Percentiles rank a stretch among this genome's conserved stretches.
Evolutionary conservation across 73 alveolate genomes (phyloP).

Genomic region (Blepharisma japonicum): DNA sequence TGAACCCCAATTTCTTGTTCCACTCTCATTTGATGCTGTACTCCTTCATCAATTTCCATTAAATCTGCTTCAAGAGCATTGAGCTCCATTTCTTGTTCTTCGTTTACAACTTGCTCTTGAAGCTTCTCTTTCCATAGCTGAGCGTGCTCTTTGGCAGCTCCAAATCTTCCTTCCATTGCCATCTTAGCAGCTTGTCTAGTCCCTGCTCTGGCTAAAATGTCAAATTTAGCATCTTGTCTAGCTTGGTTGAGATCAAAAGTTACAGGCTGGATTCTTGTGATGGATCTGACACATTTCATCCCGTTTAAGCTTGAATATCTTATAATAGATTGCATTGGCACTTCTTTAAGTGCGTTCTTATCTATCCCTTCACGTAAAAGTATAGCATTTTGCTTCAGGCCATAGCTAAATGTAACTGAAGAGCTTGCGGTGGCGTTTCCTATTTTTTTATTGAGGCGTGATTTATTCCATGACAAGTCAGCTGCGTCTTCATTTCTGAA

Average conservation of each 20-base stretch:
- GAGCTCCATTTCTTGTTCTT: no score
- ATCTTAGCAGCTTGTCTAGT: conserved; percentile 76
- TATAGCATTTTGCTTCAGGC: conserved; percentile 58
- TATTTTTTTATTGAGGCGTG: conserved; percentile 54
- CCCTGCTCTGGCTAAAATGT: conserved; percentile 70
- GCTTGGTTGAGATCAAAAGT: conserved; percentile 73
- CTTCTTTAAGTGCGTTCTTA: conserved; percentile 42
- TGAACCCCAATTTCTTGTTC: no score
- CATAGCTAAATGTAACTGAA: conserved; percentile 77
- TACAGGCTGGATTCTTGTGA: conserved; percentile 52
- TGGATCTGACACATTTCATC: conserved; percentile 74
- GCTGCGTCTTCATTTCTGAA: conserved; percentile 59
- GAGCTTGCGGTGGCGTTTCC: conserved; percentile 85
- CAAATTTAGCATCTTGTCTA: conserved; percentile 59
- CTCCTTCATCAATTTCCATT: no score
- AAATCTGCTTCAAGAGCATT: no score
- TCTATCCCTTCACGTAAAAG: conserved; percentile 56
- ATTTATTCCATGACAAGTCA: conserved; percentile 59
- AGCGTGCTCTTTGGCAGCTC: conserved; percentile 56
- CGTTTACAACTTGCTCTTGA: background rate
- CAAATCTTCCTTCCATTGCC: conserved; percentile 64
- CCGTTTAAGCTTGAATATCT: conserved; percentile 66
- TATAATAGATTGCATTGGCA: conserved; percentile 76
- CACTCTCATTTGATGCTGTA: no score
- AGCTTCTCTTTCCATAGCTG: conserved; percentile 21